A percentile compares a stretch with the other conserved stretches of the same genome.
These are phyloP conservation scores for Candida sithepensis DNA, from an alignment of 805 yeast species.

Conservation along the genomic window DNA sequence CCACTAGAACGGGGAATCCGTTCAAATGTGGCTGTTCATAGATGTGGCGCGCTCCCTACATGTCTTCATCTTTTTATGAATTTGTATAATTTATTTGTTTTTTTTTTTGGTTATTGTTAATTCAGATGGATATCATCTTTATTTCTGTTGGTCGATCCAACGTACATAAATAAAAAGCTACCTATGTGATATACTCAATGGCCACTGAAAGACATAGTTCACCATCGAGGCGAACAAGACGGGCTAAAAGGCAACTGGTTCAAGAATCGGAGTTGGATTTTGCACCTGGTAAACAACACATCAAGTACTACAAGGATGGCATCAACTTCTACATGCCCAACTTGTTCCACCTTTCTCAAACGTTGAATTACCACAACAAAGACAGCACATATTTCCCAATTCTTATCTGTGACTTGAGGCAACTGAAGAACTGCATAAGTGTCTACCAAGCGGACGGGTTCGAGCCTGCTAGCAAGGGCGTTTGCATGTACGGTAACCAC, in stretches of 20 bases:
- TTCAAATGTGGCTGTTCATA: too few species aligned
- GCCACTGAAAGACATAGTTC: background rate
- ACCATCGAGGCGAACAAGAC: background rate
- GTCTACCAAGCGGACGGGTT: constrained; percentile 28
- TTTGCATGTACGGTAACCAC: constrained; percentile 37
- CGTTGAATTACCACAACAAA: constrained; percentile 16
- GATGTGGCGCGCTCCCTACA: too few species aligned
- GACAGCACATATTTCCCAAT: constrained; percentile 26
- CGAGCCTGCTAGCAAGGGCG: constrained; percentile 11
- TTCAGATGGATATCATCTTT: too few species aligned
- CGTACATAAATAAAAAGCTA: too few species aligned
- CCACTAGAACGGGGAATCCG: too few species aligned
- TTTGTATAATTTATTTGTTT: too few species aligned
- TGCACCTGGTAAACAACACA: constrained; percentile 21
- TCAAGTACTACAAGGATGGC: constrained; percentile 23
- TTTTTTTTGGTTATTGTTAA: too few species aligned
- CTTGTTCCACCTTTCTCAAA: constrained; percentile 32
- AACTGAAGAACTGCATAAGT: constrained; percentile 15
- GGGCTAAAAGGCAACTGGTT: constrained; percentile 4
- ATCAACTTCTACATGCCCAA: constrained; percentile 33
- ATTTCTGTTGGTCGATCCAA: too few species aligned
- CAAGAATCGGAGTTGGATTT: constrained; percentile 9
- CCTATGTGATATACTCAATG: background rate
- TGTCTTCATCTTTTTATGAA: too few species aligned
- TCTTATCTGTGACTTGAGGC: constrained; percentile 28